Evolutionary conservation across 2,329 filamentous ascomycete species (phyloP).

Genomic region (Diaporthe citrichinensis): DNA sequence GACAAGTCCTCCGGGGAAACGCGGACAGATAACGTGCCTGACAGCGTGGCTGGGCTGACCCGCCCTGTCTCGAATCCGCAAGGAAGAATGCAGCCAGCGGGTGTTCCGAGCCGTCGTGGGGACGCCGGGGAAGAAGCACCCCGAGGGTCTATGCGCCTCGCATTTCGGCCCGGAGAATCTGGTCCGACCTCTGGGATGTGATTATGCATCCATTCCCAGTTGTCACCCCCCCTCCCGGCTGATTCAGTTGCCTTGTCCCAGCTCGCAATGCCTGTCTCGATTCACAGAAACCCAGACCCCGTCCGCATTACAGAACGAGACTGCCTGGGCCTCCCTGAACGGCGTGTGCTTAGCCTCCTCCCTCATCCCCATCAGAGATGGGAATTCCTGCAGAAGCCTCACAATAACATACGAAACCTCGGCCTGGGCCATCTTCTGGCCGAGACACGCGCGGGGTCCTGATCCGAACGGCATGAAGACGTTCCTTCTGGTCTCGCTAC

Average conservation of each 20-base stretch:
- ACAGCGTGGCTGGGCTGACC: not conserved
- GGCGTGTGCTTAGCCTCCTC: not conserved
- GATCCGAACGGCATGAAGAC: conserved; percentile 41
- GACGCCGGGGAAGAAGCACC: not conserved
- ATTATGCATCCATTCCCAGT: not conserved
- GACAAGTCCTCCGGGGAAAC: not conserved
- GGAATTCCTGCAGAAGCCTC: conserved; percentile 38
- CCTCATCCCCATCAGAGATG: conserved; percentile 1
- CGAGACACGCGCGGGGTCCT: conserved; percentile 35
- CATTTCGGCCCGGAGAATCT: conserved; percentile 15
- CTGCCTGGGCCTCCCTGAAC: conserved; percentile 40
- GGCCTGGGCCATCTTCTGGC: conserved; percentile 36
- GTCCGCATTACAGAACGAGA: conserved; percentile 39
- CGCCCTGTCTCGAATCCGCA: not conserved
- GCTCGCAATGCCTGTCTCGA: not conserved
- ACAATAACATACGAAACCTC: conserved; percentile 39
- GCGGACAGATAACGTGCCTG: conserved; percentile 7
- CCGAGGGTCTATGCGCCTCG: not conserved
- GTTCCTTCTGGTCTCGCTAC: conserved; percentile 14
- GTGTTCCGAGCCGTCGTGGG: not conserved
- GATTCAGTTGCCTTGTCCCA: not conserved
- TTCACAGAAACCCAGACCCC: conserved; percentile 33
- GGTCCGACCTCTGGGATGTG: not conserved
- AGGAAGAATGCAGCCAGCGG: conserved; percentile 1
- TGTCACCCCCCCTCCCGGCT: not conserved